Conservation (phyloP, 257 asterid genomes). For the Fraxinus americana region DNA sequence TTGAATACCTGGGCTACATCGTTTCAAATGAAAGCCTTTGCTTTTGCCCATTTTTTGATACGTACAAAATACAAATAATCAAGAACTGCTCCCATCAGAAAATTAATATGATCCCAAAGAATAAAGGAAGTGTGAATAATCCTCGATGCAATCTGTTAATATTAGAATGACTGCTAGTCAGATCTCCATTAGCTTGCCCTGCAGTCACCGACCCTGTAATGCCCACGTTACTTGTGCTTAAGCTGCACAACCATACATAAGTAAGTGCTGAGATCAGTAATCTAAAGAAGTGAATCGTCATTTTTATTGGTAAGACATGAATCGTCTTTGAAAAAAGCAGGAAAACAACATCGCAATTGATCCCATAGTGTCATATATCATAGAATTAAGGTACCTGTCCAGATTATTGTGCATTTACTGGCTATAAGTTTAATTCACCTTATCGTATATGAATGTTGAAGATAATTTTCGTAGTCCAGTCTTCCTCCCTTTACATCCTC, state of each 20-base stretch:
- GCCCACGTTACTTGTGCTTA: slow-evolving; percentile 40
- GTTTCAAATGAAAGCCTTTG: slow-evolving; percentile 21
- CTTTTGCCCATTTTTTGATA: slow-evolving; percentile 15
- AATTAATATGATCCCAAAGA: slow-evolving; percentile 27
- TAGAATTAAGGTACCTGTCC: neutral
- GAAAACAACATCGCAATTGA: neutral
- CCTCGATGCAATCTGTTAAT: slow-evolving; percentile 24
- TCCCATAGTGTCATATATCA: neutral
- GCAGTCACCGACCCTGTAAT: slow-evolving; percentile 35
- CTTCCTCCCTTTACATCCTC: neutral
- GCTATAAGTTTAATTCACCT: neutral
- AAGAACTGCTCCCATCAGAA: slow-evolving; percentile 20
- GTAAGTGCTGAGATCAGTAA: neutral
- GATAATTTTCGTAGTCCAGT: neutral
- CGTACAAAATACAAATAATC: slow-evolving; percentile 22
- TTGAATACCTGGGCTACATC: slow-evolving; percentile 17
- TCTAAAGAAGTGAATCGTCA: neutral
- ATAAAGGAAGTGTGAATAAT: slow-evolving; percentile 25
- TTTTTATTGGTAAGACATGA: neutral
- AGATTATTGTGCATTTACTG: neutral
- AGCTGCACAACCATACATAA: slow-evolving; percentile 38
- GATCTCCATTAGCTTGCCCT: slow-evolving; percentile 38
- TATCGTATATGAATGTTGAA: neutral
- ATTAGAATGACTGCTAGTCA: slow-evolving; percentile 34
- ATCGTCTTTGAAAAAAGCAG: neutral